Base-by-base conservation (phyloP, 31 red algal species). In the Odonthalia washingtoniensis region DNA sequence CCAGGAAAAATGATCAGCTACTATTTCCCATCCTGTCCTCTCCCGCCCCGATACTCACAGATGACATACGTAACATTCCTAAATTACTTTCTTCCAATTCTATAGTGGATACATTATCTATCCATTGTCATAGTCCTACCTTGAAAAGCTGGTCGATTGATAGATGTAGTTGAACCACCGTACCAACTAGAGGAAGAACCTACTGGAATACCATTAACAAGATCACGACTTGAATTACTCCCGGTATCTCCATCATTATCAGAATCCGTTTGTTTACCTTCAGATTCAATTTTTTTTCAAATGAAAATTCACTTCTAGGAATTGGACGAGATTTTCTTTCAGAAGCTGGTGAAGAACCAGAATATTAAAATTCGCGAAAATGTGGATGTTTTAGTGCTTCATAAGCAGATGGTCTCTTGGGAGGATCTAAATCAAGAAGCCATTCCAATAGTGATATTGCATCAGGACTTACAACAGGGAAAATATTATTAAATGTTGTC, bases 351-450 rank as follows among this genome's bases (percentile, higher is more conserved):
- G 32, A 69, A 2, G 70, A 40, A 34, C 67, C 80, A 3, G 60
- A 63, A 33, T 66, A 39, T 27, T 67, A 83, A 28, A 83, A 69
- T 4, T 87, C 96, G 37, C 80, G 85, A 76, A 98, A 98, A 70
- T 98, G 96, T 1, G 85, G 90, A 78, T 95, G 87, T 26, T 57
- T 41, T 27, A 98, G 84, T n/a, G 94, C 96, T 32, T 91, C 74
- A 38, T 45, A 32, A 1, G 90, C 93, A 39, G 80, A 84, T 6
- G 89, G 83, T 28, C 96, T 63, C 74, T 88, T 91, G 27, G 84
- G 76, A 9, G 96, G 96, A 57, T 93, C 90, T 91, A 98, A 98
- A 26, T 92, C 91, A 0, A 98, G 89, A 64, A 98, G 66, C 68
- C 69, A 77, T 35, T 75, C 70, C 26, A 98, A 31, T 21, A 98